Evolutionary conservation across 306 rosid genomes (phyloP), one percentile per base, ranked within the genome.

Genomic region (Glycine soja): DNA sequence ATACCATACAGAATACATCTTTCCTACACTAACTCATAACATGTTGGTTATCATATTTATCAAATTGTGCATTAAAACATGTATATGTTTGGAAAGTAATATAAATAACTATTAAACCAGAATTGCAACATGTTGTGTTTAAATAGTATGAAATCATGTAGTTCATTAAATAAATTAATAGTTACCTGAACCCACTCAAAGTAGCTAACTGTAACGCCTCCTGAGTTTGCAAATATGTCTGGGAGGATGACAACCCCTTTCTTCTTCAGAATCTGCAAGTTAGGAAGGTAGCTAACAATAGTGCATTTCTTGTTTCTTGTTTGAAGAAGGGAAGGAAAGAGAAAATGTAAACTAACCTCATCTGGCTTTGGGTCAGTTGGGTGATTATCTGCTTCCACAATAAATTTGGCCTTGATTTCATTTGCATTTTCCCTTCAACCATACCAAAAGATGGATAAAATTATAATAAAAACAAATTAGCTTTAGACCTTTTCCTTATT

Each of bases 181-280:
- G 8, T 34, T 81, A 95, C 99, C 97, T 95, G 99, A 81, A 95
- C 99, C 99, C 99, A 95, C 54, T 95, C 99, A 50, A 95, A 91
- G 80, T 95, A 95, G 81, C 99, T 93, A 69, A 95, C 98, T 7
- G 96, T 95, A 34, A 95, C 99, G 0, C 99, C 99, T 82, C 99
- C 99, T 43, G 98, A 93, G 88, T 95, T 95, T 81, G 99, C 99
- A 89, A 83, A 95, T 70, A 95, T 93, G 82, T 93, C 99, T 7
- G 99, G 99, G 53, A 95, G 98, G 66, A 95, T 90, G 38, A 87
- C 88, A 72, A 91, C 97, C 0, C 94, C 99, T 81, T 91, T 95
- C 71, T 90, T 88, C 57, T 90, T 85, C 70, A 95, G 88, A 82
- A 90, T 93, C 99, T 95, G 80, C 85, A 89, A 47, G 59, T 84